phyloP scores from a whole-genome alignment of 345 rosid species.

The Streptanthus diversifolius region DNA sequence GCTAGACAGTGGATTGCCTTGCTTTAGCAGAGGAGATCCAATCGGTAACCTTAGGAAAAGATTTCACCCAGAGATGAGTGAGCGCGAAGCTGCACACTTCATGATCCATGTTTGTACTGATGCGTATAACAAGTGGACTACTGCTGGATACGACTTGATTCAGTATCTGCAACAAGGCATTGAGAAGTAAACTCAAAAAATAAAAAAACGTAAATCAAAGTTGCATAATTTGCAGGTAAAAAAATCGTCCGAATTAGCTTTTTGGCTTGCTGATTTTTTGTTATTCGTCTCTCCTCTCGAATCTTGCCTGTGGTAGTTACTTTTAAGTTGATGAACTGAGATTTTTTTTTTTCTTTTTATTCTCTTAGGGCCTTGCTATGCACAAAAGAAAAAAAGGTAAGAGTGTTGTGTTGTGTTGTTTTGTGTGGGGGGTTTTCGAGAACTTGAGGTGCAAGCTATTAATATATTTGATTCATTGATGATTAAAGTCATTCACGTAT shows the following conservation, averaged over 20 bases:
- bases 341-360: background rate
- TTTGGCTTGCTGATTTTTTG: background rate
- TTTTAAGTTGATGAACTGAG: background rate
- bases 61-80: slow-evolving; percentile 94
- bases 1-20: slow-evolving; percentile 97
- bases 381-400: background rate
- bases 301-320: background rate
- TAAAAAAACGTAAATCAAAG: background rate
- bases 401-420: slow-evolving; percentile 12
- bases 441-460: background rate
- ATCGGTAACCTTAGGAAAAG: slow-evolving; percentile 96
- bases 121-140: slow-evolving; percentile 96
- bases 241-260: background rate
- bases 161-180: slow-evolving; percentile 97
- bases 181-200: slow-evolving; percentile 53
- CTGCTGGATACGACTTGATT: slow-evolving; percentile 90
- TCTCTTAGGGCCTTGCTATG: slow-evolving; percentile 16
- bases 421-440: background rate
- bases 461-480: background rate
- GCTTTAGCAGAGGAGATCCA: slow-evolving; percentile 96
- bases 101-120: slow-evolving; percentile 84
- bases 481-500: background rate
- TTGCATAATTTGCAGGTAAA: slow-evolving; percentile 14
- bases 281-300: background rate
- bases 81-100: slow-evolving; percentile 93